These are phyloP conservation scores for Colletotrichum sp. DNA, from an alignment of 2,329 filamentous ascomycete genomes.

Conservation along the genomic window DNA sequence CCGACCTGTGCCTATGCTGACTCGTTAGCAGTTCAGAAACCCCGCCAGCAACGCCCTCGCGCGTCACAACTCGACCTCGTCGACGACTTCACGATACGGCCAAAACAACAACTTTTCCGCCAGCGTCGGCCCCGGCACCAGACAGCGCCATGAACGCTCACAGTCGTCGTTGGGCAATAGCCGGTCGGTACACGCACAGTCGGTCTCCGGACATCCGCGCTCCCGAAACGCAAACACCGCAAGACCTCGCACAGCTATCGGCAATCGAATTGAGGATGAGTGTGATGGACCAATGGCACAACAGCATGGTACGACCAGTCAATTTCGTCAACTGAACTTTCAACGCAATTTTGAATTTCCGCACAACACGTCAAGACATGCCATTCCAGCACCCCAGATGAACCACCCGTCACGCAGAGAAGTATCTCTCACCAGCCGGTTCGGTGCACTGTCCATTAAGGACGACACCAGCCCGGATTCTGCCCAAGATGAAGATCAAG, in stretches of 20 bases:
- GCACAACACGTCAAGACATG: slow-evolving; percentile 29
- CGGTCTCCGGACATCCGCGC: slow-evolving; percentile 40
- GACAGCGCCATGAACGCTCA: slow-evolving; percentile 48
- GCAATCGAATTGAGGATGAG: slow-evolving; percentile 42
- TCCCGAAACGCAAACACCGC: slow-evolving; percentile 37
- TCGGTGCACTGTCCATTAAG: slow-evolving; percentile 44
- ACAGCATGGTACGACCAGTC: slow-evolving; percentile 38
- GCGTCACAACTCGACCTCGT: slow-evolving; percentile 42
- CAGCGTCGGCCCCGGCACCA: slow-evolving; percentile 58
- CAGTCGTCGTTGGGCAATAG: slow-evolving; percentile 54
- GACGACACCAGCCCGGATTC: slow-evolving; percentile 29
- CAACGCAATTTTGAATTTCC: slow-evolving; percentile 4
- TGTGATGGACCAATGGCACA: slow-evolving; percentile 34
- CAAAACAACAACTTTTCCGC: slow-evolving; percentile 55
- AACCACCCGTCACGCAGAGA: slow-evolving; percentile 38
- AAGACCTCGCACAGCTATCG: slow-evolving; percentile 45
- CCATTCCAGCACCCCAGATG: slow-evolving; percentile 30
- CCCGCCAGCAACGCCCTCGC: slow-evolving; percentile 17
- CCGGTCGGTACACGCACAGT: slow-evolving; percentile 40
- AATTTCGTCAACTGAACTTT: slow-evolving; percentile 11
- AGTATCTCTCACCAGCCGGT: slow-evolving; percentile 45
- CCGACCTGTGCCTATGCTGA: not conserved
- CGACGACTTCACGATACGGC: slow-evolving; percentile 23
- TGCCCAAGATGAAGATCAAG: slow-evolving; percentile 46
- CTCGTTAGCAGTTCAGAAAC: slow-evolving; percentile 35